Evolutionary conservation across 2,329 filamentous ascomycete species (phyloP).

Genomic region (Epichloe hybrida): DNA sequence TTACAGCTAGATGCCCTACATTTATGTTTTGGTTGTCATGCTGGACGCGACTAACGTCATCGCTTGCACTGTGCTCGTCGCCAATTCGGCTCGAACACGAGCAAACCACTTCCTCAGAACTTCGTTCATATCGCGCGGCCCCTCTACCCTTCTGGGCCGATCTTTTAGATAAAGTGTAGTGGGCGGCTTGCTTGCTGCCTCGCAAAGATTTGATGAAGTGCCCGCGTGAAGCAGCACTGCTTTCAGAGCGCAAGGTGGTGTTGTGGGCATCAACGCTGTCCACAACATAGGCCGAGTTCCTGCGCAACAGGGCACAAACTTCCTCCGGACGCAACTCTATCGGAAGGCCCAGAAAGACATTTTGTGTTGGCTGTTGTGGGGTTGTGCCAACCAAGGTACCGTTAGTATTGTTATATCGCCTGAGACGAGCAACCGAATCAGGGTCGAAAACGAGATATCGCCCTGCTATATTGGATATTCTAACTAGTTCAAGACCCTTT

Average conservation of each 20-base stretch:
- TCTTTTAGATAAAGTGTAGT: constrained; percentile 26
- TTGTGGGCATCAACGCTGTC: constrained; percentile 66
- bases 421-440: constrained; percentile 62
- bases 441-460: constrained; percentile 86
- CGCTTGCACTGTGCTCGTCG: neutral
- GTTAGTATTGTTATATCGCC: constrained; percentile 70
- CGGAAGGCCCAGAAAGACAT: constrained; percentile 80
- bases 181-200: constrained; percentile 27
- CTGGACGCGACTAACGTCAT: neutral
- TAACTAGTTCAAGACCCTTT: constrained; percentile 35
- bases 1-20: constrained; percentile 8
- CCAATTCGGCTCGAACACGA: neutral
- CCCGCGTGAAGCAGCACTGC: constrained; percentile 42
- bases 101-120: neutral
- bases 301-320: constrained; percentile 65
- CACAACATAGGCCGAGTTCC: constrained; percentile 62
- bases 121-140: constrained; percentile 10
- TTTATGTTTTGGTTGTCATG: neutral
- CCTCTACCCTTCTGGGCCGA: constrained; percentile 21
- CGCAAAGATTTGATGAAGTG: constrained; percentile 49
- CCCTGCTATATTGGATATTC: constrained; percentile 67
- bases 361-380: constrained; percentile 87
- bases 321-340: constrained; percentile 87
- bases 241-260: constrained; percentile 39
- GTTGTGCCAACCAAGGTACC: constrained; percentile 78